Evolutionary conservation across 345 rosid species (phyloP), one percentile per base, ranked within the genome.

Genomic region (Pugionium dolabratum): DNA sequence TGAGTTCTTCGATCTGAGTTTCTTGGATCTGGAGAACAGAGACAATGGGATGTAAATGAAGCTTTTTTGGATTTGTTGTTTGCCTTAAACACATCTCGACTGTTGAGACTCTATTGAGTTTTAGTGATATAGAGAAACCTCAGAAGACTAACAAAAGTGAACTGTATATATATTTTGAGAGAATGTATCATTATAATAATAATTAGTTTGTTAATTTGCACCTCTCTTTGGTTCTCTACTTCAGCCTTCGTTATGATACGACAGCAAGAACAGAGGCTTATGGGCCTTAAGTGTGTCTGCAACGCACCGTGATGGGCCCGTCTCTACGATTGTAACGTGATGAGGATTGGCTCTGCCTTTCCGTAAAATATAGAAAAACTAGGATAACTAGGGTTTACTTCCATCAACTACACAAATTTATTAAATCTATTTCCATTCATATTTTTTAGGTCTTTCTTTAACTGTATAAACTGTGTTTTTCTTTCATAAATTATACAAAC

Each of bases 81-180:
- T 25, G n/a, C 41, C 40, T 31, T 10, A 7, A 43, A 3, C 47
- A 8, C 35, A 3, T 27, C 27, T 4, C n/a, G 32, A 9, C 33
- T 28, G n/a, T 63, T 47, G 76, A 43, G 31, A 50, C 71, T 72
- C 55, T 72, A 35, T 64, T 6, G 25, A 39, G 58, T 71, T 71
- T 71, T 71, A 40, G 46, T 56, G 39, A 48, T 8, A 33, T 64
- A 56, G 70, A 71, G 75, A 18, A 27, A 64, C n/a, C 50, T 35
- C 56, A 7, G 5, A 25, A 8, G 42, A 39, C 34, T 41, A 18
- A 32, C 40, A 9, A 35, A 7, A 8, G 41, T 8, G 48, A 45
- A 36, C 6, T 70, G 74, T 70, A 45, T 18, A 53, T 70, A 70
- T 18, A 18, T 18, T 0, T 2, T 5, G 11, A 11, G 39, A 52